Evolutionary conservation across 768 basidiomycete species (phyloP).

Genomic region (Dendrothele bispora): DNA sequence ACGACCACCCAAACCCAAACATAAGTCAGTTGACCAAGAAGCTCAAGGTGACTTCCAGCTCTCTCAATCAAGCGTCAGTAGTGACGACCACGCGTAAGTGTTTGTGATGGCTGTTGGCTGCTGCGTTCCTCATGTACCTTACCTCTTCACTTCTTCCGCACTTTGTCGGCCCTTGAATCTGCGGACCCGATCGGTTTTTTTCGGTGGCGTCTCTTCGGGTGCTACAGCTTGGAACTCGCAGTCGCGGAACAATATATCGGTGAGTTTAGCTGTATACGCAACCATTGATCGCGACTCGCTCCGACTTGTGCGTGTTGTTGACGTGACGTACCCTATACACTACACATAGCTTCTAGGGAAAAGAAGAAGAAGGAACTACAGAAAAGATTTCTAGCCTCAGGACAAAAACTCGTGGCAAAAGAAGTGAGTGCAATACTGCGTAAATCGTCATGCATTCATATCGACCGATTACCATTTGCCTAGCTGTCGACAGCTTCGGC

Average conservation of each 20-base stretch:
- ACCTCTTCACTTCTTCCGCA: neutral
- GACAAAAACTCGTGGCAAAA: neutral
- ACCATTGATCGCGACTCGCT: no score
- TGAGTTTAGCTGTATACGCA: neutral
- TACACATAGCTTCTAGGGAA: neutral
- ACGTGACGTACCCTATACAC: neutral
- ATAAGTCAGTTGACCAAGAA: no score
- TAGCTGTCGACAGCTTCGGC: neutral
- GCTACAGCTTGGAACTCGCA: constrained; percentile 1
- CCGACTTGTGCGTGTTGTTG: neutral
- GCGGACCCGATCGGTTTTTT: no score
- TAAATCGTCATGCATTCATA: neutral
- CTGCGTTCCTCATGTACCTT: neutral
- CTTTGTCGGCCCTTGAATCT: neutral
- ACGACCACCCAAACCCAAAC: no score
- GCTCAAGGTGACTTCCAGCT: no score
- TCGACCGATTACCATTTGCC: neutral
- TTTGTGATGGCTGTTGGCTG: no score
- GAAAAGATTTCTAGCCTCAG: neutral
- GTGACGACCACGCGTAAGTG: constrained; percentile 2
- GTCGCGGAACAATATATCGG: constrained; percentile 1
- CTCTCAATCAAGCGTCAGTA: constrained; percentile 4
- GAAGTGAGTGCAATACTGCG: constrained; percentile 1
- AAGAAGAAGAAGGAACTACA: constrained; percentile 8
- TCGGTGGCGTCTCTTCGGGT: no score